Evolutionary conservation across 1,139 yeast genomes (phyloP).

Genomic region (Wickerhamomyces sp.): DNA sequence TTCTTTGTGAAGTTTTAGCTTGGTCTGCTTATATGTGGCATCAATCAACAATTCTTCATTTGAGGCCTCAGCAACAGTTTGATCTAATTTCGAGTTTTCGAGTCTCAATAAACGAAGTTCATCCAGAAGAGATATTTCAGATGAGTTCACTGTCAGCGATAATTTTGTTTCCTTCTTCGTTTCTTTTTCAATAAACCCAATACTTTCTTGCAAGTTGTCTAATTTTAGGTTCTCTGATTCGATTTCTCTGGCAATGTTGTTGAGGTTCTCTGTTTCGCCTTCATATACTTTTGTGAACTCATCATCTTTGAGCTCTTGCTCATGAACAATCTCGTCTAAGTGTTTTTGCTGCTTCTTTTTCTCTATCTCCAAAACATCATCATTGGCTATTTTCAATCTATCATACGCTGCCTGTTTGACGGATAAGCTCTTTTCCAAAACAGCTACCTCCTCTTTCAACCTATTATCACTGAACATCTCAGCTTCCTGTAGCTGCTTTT

Average conservation of each 20-base stretch:
- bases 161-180: too few relatives aligned
- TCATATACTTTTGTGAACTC: constrained; percentile 12
- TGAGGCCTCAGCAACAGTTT: not conserved
- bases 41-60: constrained; percentile 4
- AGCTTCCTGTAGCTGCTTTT: constrained; percentile 3
- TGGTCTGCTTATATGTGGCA: constrained; percentile 6
- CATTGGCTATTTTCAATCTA: constrained; percentile 6
- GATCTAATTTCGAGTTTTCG: constrained; percentile 7
- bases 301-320: constrained; percentile 15
- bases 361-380: constrained; percentile 5
- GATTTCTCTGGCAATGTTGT: not conserved
- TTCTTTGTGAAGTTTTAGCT: constrained; percentile 26
- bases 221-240: constrained; percentile 3
- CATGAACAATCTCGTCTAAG: constrained; percentile 4
- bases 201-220: not conserved
- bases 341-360: constrained; percentile 5
- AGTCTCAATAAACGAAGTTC: constrained; percentile 5
- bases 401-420: constrained; percentile 1
- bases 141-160: too few relatives aligned
- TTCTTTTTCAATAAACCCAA: too few relatives aligned
- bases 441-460: constrained; percentile 7
- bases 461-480: constrained; percentile 7
- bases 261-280: constrained; percentile 2
- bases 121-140: too few relatives aligned
- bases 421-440: constrained; percentile 8